These are phyloP conservation scores for Persicaria maculosa DNA, from an alignment of 148 eudicot genomes.

Conservation along the genomic window DNA sequence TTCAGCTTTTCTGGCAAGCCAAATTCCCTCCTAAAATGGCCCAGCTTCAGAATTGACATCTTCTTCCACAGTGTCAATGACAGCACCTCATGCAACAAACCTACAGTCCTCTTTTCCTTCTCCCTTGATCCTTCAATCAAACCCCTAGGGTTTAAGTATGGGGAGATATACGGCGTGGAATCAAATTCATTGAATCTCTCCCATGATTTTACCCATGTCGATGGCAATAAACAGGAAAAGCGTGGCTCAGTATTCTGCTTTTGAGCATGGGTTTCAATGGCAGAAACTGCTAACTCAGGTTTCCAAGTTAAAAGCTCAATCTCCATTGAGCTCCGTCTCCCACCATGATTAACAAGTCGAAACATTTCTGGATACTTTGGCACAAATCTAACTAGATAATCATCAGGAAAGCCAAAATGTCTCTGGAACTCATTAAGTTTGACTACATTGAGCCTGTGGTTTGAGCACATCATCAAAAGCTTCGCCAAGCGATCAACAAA, in stretches of 20 bases:
- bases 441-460: slow-evolving; percentile 59
- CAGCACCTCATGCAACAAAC: slow-evolving; percentile 72
- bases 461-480: slow-evolving; percentile 70
- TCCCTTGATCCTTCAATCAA: slow-evolving; percentile 64
- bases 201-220: slow-evolving; percentile 76
- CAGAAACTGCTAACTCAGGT: slow-evolving; percentile 60
- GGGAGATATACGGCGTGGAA: slow-evolving; percentile 78
- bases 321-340: slow-evolving; percentile 76
- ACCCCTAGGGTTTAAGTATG: slow-evolving; percentile 36
- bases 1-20: slow-evolving; percentile 67
- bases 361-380: slow-evolving; percentile 73
- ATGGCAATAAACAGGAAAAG: slow-evolving; percentile 68
- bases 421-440: slow-evolving; percentile 76
- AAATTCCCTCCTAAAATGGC: slow-evolving; percentile 72
- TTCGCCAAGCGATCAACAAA: slow-evolving; percentile 68
- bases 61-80: slow-evolving; percentile 88
- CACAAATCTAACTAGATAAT: slow-evolving; percentile 68
- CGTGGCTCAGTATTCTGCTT: slow-evolving; percentile 42
- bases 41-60: slow-evolving; percentile 59
- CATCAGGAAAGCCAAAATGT: slow-evolving; percentile 84
- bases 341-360: slow-evolving; percentile 68
- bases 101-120: slow-evolving; percentile 68
- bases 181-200: slow-evolving; percentile 76
- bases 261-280: slow-evolving; percentile 41
- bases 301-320: slow-evolving; percentile 75